Base-by-base conservation (phyloP, 371 early-diverging fungal species). In the Mycotypha africana region DNA sequence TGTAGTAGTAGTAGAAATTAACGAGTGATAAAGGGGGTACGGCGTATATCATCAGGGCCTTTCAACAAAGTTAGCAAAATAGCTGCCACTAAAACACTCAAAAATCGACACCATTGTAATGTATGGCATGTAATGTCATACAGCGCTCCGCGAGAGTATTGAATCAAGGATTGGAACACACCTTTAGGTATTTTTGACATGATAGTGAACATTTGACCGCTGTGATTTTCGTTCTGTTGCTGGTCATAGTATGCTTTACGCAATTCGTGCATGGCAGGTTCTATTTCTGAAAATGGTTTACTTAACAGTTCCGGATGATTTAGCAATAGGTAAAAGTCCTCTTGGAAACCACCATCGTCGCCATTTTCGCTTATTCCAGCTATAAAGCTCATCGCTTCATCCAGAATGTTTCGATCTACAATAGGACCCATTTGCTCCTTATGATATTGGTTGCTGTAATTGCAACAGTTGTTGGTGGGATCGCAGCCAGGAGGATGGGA, bases 31-130 rank as follows among this genome's bases (percentile, higher is more conserved):
- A n/a, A n/a, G n/a, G n/a, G n/a, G n/a, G n/a, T n/a, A n/a, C n/a
- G n/a, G n/a, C n/a, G n/a, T n/a, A n/a, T n/a, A n/a, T n/a, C n/a
- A n/a, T 79, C 70, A 14, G 83, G 83, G n/a, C 83, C 83, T n/a
- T 62, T 73, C 33, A 74, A 56, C 10, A 83, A 19, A 44, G 75
- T 79, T 51, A 81, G 68, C 5, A 73, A 62, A 4, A 76, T 52
- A 9, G 80, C 76, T 11, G 78, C 76, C 34, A 70, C 49, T 21
- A 83, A 53, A 11, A 81, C 60, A 28, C 69, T 61, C 14, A 78
- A 47, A 62, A 83, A 83, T 38, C 69, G 64, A 56, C 75, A 77
- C 83, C 83, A 83, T 44, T 73, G 62, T 69, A 77, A 71, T 33
- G 48, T 46, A 6, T 53, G 47, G 20, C 54, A 53, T 2, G 58